phyloP scores from a whole-genome alignment of 495 filamentous ascomycete genomes.

The Sporormia fimetaria region DNA sequence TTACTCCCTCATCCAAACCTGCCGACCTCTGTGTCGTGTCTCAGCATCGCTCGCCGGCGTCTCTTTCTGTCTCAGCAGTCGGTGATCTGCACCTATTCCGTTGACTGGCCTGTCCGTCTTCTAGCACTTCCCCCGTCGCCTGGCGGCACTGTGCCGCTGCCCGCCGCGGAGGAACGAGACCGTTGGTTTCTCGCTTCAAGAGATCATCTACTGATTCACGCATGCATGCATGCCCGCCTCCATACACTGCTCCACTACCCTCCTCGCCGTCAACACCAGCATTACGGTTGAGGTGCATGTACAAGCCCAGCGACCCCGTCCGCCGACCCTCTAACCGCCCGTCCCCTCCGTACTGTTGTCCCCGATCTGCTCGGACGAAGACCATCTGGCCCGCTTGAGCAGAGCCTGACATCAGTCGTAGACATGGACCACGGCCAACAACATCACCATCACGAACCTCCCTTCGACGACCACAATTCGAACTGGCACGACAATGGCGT shows the following conservation, averaged over 20 bases:
- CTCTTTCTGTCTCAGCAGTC: too few species aligned
- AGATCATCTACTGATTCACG: conserved; percentile 19
- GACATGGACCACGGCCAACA: conserved; percentile 34
- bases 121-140: too few species aligned
- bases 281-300: conserved; percentile 15
- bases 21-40: too few species aligned
- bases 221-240: conserved; percentile 27
- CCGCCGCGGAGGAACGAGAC: not conserved
- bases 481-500: conserved; percentile 25
- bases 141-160: not conserved
- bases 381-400: not conserved
- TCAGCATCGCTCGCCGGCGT: too few species aligned
- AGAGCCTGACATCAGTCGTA: conserved; percentile 29
- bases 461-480: conserved; percentile 27
- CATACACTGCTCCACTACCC: conserved; percentile 19
- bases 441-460: conserved; percentile 26
- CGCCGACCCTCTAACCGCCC: conserved; percentile 19
- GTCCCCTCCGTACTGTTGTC: conserved; percentile 6
- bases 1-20: too few species aligned
- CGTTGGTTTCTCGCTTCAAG: conserved; percentile 26
- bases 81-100: too few species aligned
- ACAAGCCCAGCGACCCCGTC: conserved; percentile 12
- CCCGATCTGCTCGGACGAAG: too few species aligned
- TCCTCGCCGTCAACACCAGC: conserved; percentile 20
- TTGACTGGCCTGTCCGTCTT: too few species aligned